Evolutionary conservation across 1,284 basidiomycete genomes (phyloP).

Genomic region (Takashimella koratensis): DNA sequence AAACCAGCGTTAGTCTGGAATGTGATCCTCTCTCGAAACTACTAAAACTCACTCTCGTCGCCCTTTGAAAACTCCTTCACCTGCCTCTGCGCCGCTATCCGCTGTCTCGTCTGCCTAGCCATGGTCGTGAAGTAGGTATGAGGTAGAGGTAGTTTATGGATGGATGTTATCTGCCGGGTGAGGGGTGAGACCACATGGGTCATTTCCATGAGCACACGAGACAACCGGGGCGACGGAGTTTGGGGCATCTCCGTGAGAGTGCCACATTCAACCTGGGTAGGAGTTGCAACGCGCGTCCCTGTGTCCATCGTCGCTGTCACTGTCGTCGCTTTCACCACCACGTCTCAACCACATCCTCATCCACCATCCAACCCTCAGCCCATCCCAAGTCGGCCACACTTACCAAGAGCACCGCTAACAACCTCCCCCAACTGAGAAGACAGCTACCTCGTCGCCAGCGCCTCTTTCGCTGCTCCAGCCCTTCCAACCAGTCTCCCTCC

Average conservation of each 20-base stretch:
- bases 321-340: too few relatives aligned
- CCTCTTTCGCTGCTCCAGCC: neutral
- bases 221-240: neutral
- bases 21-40: too few relatives aligned
- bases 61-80: neutral
- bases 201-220: too few relatives aligned
- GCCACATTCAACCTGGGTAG: neutral
- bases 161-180: neutral
- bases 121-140: neutral
- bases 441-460: conserved; percentile 1
- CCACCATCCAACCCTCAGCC: neutral
- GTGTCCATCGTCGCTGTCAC: too few relatives aligned
- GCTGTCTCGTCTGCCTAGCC: conserved; percentile 1
- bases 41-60: conserved; percentile 9
- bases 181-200: neutral
- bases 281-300: neutral
- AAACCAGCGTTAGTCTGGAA: too few relatives aligned
- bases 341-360: neutral
- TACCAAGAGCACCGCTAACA: too few relatives aligned
- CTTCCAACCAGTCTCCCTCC: neutral
- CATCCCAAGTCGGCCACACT: neutral
- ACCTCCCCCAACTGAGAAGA: too few relatives aligned
- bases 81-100: neutral
- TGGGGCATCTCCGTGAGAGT: neutral
- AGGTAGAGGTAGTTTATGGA: neutral